Conservation (phyloP, 1,284 basidiomycete genomes). For the Naganishia sp. region DNA sequence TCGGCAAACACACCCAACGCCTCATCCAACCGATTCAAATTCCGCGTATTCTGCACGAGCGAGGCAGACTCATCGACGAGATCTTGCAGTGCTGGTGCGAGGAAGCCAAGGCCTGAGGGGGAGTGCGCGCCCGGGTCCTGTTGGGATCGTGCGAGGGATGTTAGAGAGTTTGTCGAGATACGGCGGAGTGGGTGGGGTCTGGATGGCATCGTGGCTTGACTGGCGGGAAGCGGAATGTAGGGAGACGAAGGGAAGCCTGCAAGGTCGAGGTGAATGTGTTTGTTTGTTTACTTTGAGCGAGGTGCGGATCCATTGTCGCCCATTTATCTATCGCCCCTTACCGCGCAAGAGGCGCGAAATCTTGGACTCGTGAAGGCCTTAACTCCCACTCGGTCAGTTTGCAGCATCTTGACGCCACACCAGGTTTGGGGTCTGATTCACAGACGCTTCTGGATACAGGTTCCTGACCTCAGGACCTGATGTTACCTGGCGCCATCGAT, state of each 20-base stretch:
- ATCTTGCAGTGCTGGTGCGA: conserved; percentile 79
- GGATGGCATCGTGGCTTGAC: conserved; percentile 11
- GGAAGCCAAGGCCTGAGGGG: conserved; percentile 79
- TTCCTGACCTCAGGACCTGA: too few species aligned
- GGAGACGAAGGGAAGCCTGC: not conserved
- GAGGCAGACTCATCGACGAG: conserved; percentile 82
- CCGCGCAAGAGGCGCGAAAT: too few species aligned
- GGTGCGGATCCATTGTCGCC: too few species aligned
- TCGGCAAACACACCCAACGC: conserved; percentile 86
- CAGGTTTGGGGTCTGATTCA: too few species aligned
- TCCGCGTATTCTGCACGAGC: conserved; percentile 72
- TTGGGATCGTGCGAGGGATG: conserved; percentile 73
- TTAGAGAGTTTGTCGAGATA: conserved; percentile 86
- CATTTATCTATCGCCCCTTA: too few species aligned
- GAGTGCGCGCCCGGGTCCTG: conserved; percentile 57
- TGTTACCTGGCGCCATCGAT: too few species aligned
- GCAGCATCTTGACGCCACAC: too few species aligned
- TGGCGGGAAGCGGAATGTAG: not conserved
- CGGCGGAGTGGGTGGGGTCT: conserved; percentile 68
- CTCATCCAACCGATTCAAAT: conserved; percentile 69
- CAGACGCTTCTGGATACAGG: too few species aligned
- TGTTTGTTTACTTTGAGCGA: not conserved
- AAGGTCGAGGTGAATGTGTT: not conserved
- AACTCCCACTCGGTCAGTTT: too few species aligned
- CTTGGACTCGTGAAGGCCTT: too few species aligned